These are phyloP conservation scores for Acer campestre DNA, from an alignment of 345 rosid species.

Conservation along the genomic window DNA sequence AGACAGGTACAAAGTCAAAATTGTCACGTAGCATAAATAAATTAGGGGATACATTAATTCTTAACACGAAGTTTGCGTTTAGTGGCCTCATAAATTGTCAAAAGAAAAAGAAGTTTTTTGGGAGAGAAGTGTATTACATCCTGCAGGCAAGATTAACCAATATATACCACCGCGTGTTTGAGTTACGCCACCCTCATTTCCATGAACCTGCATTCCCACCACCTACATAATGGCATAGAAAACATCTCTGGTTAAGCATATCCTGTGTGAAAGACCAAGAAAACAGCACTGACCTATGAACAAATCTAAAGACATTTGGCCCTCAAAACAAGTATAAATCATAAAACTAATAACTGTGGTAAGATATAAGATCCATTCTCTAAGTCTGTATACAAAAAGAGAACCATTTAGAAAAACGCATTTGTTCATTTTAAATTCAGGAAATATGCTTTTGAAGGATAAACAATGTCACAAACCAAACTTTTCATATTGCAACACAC, in stretches of 20 bases:
- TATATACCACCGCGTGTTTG: constrained; percentile 89
- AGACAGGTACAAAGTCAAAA: neutral
- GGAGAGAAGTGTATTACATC: constrained; percentile 61
- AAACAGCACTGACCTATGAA: neutral
- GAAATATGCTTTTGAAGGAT: neutral
- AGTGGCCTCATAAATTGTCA: neutral
- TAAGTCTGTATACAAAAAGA: neutral
- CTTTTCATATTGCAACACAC: neutral
- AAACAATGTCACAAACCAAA: neutral
- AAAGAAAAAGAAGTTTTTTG: constrained; percentile 21
- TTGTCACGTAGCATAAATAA: neutral
- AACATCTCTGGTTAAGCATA: neutral
- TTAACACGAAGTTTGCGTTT: neutral
- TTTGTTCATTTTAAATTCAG: too few relatives aligned
- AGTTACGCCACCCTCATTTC: constrained; percentile 96
- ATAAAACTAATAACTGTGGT: neutral
- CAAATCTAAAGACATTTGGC: constrained; percentile 1
- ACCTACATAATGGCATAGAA: constrained; percentile 54
- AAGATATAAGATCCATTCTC: neutral
- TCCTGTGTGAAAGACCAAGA: neutral
- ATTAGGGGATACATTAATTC: neutral
- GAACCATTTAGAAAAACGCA: neutral
- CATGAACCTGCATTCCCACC: constrained; percentile 93
- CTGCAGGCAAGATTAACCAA: constrained; percentile 96
- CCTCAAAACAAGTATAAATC: neutral